phyloP scores from a whole-genome alignment of 2,329 filamentous ascomycete genomes.

The Aspergillus candidus region DNA sequence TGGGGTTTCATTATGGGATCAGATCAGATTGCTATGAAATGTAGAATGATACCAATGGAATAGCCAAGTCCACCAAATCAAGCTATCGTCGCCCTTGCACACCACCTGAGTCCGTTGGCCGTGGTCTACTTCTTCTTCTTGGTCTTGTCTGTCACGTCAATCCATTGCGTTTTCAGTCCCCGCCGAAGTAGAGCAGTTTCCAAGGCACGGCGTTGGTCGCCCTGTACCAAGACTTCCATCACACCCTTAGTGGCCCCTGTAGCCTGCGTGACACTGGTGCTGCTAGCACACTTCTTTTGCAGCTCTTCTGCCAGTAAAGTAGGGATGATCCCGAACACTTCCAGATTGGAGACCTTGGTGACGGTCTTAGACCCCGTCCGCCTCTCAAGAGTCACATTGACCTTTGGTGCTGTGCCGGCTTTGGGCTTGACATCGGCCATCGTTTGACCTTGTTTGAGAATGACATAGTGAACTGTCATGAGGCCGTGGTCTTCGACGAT shows the following conservation, averaged over 20 bases:
- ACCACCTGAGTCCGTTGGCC: too few relatives aligned
- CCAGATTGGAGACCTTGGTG: slow-evolving; percentile 57
- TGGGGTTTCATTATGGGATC: too few relatives aligned
- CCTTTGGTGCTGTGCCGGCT: slow-evolving; percentile 55
- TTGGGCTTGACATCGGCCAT: slow-evolving; percentile 51
- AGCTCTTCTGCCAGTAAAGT: slow-evolving; percentile 58
- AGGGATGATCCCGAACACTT: slow-evolving; percentile 56
- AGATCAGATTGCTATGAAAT: too few relatives aligned
- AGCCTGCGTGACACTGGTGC: slow-evolving; percentile 57
- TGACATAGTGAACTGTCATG: slow-evolving; percentile 52
- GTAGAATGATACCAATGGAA: too few relatives aligned
- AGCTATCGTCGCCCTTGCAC: too few relatives aligned
- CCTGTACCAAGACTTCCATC: slow-evolving; percentile 63
- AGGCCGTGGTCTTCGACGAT: slow-evolving; percentile 45
- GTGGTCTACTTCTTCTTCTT: slow-evolving; percentile 54
- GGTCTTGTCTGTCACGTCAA: slow-evolving; percentile 62
- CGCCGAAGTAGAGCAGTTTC: slow-evolving; percentile 54
- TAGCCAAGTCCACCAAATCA: too few relatives aligned
- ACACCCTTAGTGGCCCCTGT: slow-evolving; percentile 57
- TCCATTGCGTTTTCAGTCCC: slow-evolving; percentile 54
- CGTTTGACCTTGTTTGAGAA: slow-evolving; percentile 42
- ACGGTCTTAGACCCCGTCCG: slow-evolving; percentile 62
- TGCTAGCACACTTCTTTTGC: slow-evolving; percentile 62
- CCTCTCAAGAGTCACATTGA: slow-evolving; percentile 56
- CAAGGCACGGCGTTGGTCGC: slow-evolving; percentile 58